Evolutionary conservation across 805 yeast genomes (phyloP), one percentile per base, ranked within the genome.

Genomic region (Metschnikowia vanudenii): DNA sequence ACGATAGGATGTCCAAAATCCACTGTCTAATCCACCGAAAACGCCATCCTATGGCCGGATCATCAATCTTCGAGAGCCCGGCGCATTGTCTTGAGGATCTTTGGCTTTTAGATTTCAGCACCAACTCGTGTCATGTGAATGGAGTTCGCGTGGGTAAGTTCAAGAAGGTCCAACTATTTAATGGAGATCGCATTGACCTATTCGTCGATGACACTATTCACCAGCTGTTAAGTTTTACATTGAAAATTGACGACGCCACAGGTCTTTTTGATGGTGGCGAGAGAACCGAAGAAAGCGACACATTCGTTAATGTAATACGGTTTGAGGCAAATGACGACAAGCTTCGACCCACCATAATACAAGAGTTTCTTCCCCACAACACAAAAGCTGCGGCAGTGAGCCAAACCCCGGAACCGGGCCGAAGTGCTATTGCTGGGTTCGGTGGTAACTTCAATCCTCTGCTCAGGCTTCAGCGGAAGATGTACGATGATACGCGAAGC

Each of bases 91-190:
- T 82, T 7, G 87, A 83, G 46, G 90, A 83, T 59, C 72, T 87
- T 13, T 89, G 96, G 95, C 68, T 91, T 26, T 65, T 87, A 39
- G 96, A 90, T 55, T 78, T 73, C 51, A 85, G 94, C 46, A 80
- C 95, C 0, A 91, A 90, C 63, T 84, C 88, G 2, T 86, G 96
- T 60, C 79, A 72, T 55, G 76, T 91, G 7, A 87, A 89, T 57
- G 77, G 78, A 7, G 63, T 67, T 7, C 73, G 73, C 40, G 60
- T 88, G 38, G 84, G 85, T 0, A 80, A 80, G 49, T 84, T 85
- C 2, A 73, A 77, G 28, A 88, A 87, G 55, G 75, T 74, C 0
- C 74, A 80, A 44, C 57, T 91, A 0, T 79, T 72, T 56, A 73
- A 84, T 50, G 85, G 85, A 0, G 96, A 89, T 61, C 71, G 67